Evolutionary conservation across 1,139 yeast genomes (phyloP), one percentile per base, ranked within the genome.

Genomic region (Magnusiomyces magnusii): DNA sequence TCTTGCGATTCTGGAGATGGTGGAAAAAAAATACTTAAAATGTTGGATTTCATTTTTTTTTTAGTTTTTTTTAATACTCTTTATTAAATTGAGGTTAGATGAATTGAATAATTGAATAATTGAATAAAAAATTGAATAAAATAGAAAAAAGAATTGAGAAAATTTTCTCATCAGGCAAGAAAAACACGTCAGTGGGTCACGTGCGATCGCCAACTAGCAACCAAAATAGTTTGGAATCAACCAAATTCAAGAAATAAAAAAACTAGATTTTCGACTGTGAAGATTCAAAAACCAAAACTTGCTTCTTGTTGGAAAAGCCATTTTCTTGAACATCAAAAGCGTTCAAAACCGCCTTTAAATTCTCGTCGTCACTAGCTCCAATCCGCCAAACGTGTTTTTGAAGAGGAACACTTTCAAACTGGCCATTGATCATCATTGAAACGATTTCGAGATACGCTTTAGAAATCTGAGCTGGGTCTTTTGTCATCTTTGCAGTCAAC

Each of bases 401-500:
- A 7, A 83, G 80, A 3, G 86, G 83, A 88, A 82, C 65, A 86
- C 95, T 21, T 75, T 80, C 71, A 76, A 69, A 62, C 82, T 79
- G 57, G 81, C 83, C 63, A 93, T 19, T 5, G 49, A 44, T n/a
- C n/a, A n/a, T n/a, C n/a, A n/a, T n/a, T n/a, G n/a, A n/a, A n/a
- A n/a, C n/a, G n/a, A n/a, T n/a, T n/a, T n/a, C n/a, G n/a, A n/a
- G n/a, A n/a, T n/a, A n/a, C n/a, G n/a, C n/a, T n/a, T n/a, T n/a
- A n/a, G n/a, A n/a, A n/a, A n/a, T n/a, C n/a, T n/a, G n/a, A n/a
- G n/a, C n/a, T 31, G 36, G 79, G 70, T 91, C 91, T 65, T 97
- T 81, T 7, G 96, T 93, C 65, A 93, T 78, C 51, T 86, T 85
- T 1, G 96, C 79, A 50, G 91, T 81, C 47, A 90, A 85, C 64